phyloP scores from a whole-genome alignment of 108 stramenopile species.

The Discostella stelligeroides region DNA sequence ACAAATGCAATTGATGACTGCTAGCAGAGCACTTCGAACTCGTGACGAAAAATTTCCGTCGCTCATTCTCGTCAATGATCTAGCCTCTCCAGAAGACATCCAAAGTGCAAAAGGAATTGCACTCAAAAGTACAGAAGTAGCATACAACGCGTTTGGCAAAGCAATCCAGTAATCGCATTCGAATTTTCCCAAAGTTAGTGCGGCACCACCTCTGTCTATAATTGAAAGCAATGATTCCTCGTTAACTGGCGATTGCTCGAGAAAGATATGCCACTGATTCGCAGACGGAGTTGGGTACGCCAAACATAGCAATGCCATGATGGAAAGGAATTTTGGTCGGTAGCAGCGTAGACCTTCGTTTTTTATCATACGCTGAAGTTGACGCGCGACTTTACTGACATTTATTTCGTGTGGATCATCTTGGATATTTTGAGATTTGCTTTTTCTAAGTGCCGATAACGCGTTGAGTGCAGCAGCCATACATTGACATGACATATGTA shows the following conservation, averaged over 20 bases:
- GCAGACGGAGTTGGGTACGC: slow-evolving; percentile 38
- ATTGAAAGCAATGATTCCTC: slow-evolving; percentile 22
- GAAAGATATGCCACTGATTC: slow-evolving; percentile 53
- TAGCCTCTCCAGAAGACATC: slow-evolving; percentile 40
- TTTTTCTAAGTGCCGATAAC: slow-evolving; percentile 31
- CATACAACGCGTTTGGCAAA: slow-evolving; percentile 28
- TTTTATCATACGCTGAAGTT: slow-evolving; percentile 33
- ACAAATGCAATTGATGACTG: slow-evolving; percentile 15
- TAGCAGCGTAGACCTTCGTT: slow-evolving; percentile 11
- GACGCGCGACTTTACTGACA: slow-evolving; percentile 26
- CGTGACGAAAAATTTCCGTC: slow-evolving; percentile 45
- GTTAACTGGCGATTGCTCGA: slow-evolving; percentile 32
- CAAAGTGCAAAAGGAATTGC: slow-evolving; percentile 44
- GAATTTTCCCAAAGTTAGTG: slow-evolving; percentile 4
- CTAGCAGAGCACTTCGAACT: slow-evolving; percentile 30
- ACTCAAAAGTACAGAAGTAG: slow-evolving; percentile 29
- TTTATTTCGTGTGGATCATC: slow-evolving; percentile 25
- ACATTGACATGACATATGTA: slow-evolving; percentile 23
- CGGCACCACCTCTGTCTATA: slow-evolving; percentile 30
- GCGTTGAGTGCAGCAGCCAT: slow-evolving; percentile 32
- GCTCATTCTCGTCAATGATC: slow-evolving; percentile 17
- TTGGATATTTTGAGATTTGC: slow-evolving; percentile 14
- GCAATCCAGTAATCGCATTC: slow-evolving; percentile 14
- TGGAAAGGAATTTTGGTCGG: slow-evolving; percentile 19
- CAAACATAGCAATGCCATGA: slow-evolving; percentile 31